Conservation (phyloP, 2,329 filamentous ascomycete genomes). For the Esteya vermicola region DNA sequence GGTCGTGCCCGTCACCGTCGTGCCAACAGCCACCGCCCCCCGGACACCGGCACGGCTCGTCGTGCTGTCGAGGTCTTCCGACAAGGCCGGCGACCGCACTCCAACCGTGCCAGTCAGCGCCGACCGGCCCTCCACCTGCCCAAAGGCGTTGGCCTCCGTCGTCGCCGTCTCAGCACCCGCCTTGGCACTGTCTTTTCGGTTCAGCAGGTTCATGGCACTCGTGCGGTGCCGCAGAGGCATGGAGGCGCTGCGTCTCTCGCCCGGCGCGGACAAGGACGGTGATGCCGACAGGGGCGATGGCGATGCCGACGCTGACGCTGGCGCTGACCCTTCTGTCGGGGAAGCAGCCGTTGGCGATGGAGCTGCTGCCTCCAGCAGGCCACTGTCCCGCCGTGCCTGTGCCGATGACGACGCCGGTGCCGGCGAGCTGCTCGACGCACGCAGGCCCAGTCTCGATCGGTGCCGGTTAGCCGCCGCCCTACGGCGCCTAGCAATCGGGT, state of each 20-base stretch:
- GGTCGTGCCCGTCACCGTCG: constrained; percentile 2
- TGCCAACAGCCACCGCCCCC: too few relatives aligned
- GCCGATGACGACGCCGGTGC: constrained; percentile 13
- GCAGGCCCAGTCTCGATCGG: constrained; percentile 27
- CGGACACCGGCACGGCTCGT: constrained; percentile 3
- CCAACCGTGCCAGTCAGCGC: constrained; percentile 16
- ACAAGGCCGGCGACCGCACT: constrained; percentile 10
- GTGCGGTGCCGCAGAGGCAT: constrained; percentile 35
- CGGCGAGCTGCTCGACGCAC: constrained; percentile 21
- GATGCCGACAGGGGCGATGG: constrained; percentile 12
- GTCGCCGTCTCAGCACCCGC: constrained; percentile 44
- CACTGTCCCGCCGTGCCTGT: neutral
- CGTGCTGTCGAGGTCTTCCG: constrained; percentile 11
- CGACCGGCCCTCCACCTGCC: constrained; percentile 44
- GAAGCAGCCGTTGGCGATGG: constrained; percentile 9
- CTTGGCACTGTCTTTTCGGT: constrained; percentile 44
- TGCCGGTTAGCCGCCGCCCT: constrained; percentile 37
- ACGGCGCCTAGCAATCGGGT: constrained; percentile 40
- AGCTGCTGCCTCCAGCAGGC: neutral
- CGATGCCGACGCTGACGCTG: constrained; percentile 12
- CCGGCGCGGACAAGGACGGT: constrained; percentile 7
- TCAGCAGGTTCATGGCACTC: constrained; percentile 45
- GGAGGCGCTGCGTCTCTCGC: constrained; percentile 2
- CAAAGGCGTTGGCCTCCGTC: constrained; percentile 44
- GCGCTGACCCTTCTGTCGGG: constrained; percentile 13